phyloP scores from a whole-genome alignment of 2,329 filamentous ascomycete genomes.

The Triangularia setosa region DNA sequence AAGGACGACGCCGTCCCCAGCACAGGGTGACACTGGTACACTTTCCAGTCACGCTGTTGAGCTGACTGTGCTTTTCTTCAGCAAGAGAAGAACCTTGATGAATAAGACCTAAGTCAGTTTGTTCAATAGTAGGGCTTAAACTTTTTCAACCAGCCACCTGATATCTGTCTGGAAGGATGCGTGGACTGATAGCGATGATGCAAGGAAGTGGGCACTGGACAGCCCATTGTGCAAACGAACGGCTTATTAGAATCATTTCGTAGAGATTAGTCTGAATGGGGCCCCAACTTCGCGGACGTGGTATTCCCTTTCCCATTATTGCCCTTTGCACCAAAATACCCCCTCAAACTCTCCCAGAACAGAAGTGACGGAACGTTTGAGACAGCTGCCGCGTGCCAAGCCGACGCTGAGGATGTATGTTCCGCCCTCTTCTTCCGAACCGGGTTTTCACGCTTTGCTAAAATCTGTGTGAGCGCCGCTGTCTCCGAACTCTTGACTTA shows the following conservation, averaged over 20 bases:
- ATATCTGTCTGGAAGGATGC: background rate
- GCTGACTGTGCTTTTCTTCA: background rate
- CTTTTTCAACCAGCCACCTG: background rate
- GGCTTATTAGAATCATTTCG: background rate
- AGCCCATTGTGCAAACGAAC: background rate
- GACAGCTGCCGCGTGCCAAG: constrained; percentile 21
- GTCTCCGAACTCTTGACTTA: background rate
- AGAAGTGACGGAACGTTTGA: constrained; percentile 14
- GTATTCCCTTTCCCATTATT: background rate
- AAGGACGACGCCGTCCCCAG: constrained; percentile 5
- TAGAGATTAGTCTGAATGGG: background rate
- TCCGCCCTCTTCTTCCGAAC: constrained; percentile 14
- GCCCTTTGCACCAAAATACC: background rate
- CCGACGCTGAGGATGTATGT: constrained; percentile 16
- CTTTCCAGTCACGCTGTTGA: background rate
- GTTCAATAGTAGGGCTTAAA: background rate
- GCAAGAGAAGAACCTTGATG: background rate
- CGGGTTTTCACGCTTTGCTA: background rate
- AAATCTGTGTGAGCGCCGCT: background rate
- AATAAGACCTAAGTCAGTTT: background rate
- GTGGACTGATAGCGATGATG: background rate
- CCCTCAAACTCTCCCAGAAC: constrained; percentile 16
- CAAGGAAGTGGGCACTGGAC: background rate
- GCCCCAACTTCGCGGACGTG: background rate
- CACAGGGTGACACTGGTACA: constrained; percentile 15